A percentile compares a stretch with the other conserved stretches of the same genome.
phyloP scores from a whole-genome alignment of 257 asterid genomes.

The Nicotiana obtusifolia region DNA sequence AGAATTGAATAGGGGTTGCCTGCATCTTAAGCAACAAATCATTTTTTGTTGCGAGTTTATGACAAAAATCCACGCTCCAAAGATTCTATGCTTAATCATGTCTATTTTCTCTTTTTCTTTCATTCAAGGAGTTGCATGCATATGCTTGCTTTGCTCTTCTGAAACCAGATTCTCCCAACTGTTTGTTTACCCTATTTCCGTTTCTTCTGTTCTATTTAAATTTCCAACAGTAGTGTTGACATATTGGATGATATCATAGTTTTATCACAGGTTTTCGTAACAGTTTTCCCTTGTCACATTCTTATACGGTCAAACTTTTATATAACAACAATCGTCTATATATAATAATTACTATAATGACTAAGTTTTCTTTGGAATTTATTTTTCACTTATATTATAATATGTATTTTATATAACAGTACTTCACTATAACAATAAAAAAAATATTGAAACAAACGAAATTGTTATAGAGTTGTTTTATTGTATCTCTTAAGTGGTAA shows the following conservation, averaged over 20 bases:
- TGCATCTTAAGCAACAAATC: slow-evolving; percentile 33
- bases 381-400: too few species aligned
- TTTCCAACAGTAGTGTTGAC: not conserved
- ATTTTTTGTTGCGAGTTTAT: not conserved
- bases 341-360: too few species aligned
- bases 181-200: slow-evolving; percentile 14
- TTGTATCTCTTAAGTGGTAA: too few species aligned
- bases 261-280: not conserved
- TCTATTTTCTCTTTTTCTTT: not conserved
- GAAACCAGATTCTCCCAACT: slow-evolving; percentile 28
- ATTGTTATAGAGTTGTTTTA: too few species aligned
- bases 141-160: slow-evolving; percentile 15
- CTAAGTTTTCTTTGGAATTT: too few species aligned
- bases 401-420: too few species aligned
- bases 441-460: too few species aligned
- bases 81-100: slow-evolving; percentile 13
- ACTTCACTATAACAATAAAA: rapidly evolving
- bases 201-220: not conserved
- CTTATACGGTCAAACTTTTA: not conserved
- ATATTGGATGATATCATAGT: slow-evolving; percentile 3
- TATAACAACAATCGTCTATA: too few species aligned
- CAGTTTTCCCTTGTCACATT: not conserved
- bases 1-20: slow-evolving; percentile 9
- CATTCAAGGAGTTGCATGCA: slow-evolving; percentile 20
- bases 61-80: not conserved